A percentile compares a stretch with the other conserved stretches of the same genome.
These are phyloP conservation scores for Gastrodia elata DNA, from an alignment of 106 monocot genomes.

Conservation along the genomic window DNA sequence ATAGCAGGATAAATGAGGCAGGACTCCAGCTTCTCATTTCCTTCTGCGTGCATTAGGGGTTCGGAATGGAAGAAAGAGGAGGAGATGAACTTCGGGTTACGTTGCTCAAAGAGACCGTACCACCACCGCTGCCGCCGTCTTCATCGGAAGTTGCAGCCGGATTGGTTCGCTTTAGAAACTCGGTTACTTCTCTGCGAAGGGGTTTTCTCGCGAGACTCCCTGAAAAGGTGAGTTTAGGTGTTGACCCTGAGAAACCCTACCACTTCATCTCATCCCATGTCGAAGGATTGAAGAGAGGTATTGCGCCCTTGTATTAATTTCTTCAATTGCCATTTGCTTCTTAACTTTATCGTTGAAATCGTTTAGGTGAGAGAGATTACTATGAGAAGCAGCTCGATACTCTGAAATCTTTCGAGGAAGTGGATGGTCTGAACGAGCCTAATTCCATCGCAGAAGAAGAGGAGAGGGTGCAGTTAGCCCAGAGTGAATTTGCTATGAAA, in stretches of 20 bases:
- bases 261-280: conserved; percentile 39
- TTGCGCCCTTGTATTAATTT: not conserved
- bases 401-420: conserved; percentile 79
- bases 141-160: conserved; percentile 2
- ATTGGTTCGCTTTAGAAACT: conserved; percentile 22
- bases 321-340: not conserved
- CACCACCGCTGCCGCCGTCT: not conserved
- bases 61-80: not conserved
- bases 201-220: conserved; percentile 58
- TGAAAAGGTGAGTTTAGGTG: conserved; percentile 35
- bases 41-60: not conserved
- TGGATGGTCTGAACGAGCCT: conserved; percentile 30
- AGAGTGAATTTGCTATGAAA: conserved; percentile 74
- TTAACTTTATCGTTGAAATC: not conserved
- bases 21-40: not conserved
- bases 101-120: conserved; percentile 1
- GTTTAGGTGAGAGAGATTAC: conserved; percentile 79
- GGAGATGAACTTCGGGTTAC: not conserved
- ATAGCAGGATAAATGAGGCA: too few relatives aligned
- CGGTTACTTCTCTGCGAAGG: conserved; percentile 32
- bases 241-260: conserved; percentile 58
- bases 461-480: conserved; percentile 26
- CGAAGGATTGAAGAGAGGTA: conserved; percentile 6
- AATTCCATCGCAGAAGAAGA: conserved; percentile 25
- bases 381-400: conserved; percentile 85